These are phyloP conservation scores for Magnolia changhungtana DNA, from an alignment of 164 flowering plant species.

Conservation along the genomic window DNA sequence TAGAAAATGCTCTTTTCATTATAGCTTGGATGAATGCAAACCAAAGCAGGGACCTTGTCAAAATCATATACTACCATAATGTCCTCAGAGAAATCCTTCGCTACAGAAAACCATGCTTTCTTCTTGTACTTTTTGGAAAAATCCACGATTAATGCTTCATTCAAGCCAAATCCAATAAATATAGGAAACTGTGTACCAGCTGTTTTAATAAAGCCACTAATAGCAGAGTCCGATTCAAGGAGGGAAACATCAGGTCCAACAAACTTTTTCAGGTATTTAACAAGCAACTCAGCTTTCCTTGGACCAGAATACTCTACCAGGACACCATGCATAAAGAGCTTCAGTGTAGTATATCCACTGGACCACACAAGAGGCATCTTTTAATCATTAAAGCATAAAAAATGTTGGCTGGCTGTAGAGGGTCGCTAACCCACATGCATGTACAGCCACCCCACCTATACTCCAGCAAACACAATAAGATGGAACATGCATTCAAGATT, in stretches of 20 bases:
- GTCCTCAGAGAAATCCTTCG: slow-evolving; percentile 82
- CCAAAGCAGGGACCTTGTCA: slow-evolving; percentile 91
- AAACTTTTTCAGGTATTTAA: slow-evolving; percentile 75
- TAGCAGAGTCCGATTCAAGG: slow-evolving; percentile 70
- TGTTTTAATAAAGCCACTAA: slow-evolving; percentile 56
- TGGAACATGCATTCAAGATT: no score
- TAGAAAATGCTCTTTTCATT: slow-evolving; percentile 70
- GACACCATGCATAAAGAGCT: slow-evolving; percentile 76
- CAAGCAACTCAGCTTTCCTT: slow-evolving; percentile 84
- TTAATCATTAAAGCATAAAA: neutral
- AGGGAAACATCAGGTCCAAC: slow-evolving; percentile 86
- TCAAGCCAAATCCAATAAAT: slow-evolving; percentile 83
- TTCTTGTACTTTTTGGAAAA: slow-evolving; percentile 74
- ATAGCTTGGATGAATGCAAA: slow-evolving; percentile 62
- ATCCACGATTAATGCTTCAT: slow-evolving; percentile 54
- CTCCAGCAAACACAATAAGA: no score
- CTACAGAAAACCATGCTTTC: slow-evolving; percentile 95
- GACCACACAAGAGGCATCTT: slow-evolving; percentile 21
- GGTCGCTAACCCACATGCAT: no score
- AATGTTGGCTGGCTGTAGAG: neutral
- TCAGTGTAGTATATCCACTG: slow-evolving; percentile 90
- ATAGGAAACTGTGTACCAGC: slow-evolving; percentile 82
- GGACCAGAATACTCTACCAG: slow-evolving; percentile 83
- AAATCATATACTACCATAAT: slow-evolving; percentile 71
- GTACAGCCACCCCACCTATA: no score